These are phyloP conservation scores for Sporisorium graminicola DNA, from an alignment of 1,284 basidiomycete species.

Conservation along the genomic window DNA sequence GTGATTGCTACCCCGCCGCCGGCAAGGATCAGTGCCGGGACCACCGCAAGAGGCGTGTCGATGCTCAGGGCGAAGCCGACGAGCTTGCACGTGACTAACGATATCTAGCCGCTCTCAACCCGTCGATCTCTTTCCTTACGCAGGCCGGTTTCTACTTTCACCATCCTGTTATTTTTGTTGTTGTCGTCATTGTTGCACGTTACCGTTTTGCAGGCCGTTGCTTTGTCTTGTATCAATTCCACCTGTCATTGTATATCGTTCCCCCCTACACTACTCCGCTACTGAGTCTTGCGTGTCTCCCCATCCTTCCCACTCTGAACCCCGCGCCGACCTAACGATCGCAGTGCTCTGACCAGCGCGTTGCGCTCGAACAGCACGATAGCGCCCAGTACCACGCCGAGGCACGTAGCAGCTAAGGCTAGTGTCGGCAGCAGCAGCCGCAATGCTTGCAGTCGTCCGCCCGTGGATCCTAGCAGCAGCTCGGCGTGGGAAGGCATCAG, in stretches of 20 bases:
- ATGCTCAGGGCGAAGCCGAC: conserved; percentile 11
- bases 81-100: conserved; percentile 2
- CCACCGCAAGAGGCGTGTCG: not conserved
- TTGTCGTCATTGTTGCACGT: not conserved
- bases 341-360: not conserved
- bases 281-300: not conserved
- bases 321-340: conserved; percentile 10
- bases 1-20: conserved; percentile 25
- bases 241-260: conserved; percentile 8
- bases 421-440: conserved; percentile 22
- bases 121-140: no score
- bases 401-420: conserved; percentile 9
- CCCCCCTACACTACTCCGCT: not conserved
- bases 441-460: conserved; percentile 20
- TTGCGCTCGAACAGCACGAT: conserved; percentile 21
- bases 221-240: conserved; percentile 1
- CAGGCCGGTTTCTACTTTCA: no score
- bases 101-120: not conserved
- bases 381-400: conserved; percentile 1
- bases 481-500: conserved; percentile 15
- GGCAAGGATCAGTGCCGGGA: conserved; percentile 7
- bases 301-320: not conserved
- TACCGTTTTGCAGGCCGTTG: not conserved
- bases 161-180: not conserved
- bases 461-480: not conserved